Conservation (phyloP, 225 moss, liverwort and hornwort species). For the Climacium dendroides region DNA sequence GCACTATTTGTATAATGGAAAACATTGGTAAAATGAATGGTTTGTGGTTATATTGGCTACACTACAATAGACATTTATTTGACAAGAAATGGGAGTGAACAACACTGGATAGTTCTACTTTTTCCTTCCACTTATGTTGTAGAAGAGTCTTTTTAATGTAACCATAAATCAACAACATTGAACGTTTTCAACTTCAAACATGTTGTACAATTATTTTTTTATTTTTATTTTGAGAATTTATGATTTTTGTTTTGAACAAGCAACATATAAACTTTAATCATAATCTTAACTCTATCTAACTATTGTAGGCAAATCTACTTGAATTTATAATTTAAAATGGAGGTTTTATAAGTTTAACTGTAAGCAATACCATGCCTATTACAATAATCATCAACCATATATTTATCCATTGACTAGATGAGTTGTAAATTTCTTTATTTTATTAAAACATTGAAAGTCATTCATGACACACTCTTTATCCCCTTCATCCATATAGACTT, state of each 20-base stretch:
- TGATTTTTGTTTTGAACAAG: not conserved
- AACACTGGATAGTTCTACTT: accelerated
- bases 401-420: not conserved
- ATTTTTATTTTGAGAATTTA: not conserved
- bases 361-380: accelerated
- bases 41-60: not conserved
- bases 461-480: accelerated
- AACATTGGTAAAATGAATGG: not conserved
- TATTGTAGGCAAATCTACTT: accelerated
- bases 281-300: not conserved
- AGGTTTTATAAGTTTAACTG: accelerated
- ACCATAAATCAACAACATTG: accelerated
- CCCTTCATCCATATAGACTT: accelerated
- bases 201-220: not conserved
- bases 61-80: not conserved
- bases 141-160: too few species aligned
- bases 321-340: not conserved
- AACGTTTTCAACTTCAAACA: not conserved
- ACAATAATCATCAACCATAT: not conserved
- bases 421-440: not conserved
- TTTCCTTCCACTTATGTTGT: accelerated
- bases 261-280: not conserved
- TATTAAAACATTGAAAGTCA: not conserved
- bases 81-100: accelerated
- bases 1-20: too few species aligned